Conservation (phyloP, 345 rosid species). For the Geranium brycei region DNA sequence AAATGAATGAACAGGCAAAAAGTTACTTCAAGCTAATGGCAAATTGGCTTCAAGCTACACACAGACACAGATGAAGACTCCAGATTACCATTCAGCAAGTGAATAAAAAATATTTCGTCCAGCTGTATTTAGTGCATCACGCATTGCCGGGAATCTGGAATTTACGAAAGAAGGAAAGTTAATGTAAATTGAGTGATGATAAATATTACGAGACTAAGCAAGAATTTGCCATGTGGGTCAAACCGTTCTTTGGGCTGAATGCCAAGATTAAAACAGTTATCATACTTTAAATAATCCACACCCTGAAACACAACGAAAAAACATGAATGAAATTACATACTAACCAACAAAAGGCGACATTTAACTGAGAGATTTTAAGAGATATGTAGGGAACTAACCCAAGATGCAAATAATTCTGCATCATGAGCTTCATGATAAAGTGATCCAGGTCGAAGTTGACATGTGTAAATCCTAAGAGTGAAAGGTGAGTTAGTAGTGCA, state of each 20-base stretch:
- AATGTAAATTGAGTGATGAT: background rate
- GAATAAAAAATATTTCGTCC: constrained; percentile 70
- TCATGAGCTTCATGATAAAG: constrained; percentile 74
- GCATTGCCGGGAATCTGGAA: constrained; percentile 91
- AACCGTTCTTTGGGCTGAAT: constrained; percentile 63
- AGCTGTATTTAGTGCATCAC: constrained; percentile 67
- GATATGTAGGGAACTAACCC: constrained; percentile 51
- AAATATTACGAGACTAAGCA: constrained; percentile 7
- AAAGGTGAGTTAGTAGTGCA: no score
- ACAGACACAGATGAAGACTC: background rate
- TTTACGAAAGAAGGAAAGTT: constrained; percentile 12
- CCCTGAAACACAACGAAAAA: constrained; percentile 33
- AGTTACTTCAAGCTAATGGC: background rate
- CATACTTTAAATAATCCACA: constrained; percentile 92
- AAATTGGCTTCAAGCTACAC: background rate
- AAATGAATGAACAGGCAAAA: constrained; percentile 5
- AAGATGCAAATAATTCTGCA: constrained; percentile 68
- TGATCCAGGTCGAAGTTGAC: constrained; percentile 97
- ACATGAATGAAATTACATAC: background rate
- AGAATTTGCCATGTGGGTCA: constrained; percentile 8
- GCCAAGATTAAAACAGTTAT: constrained; percentile 89
- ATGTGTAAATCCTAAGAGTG: constrained; percentile 50
- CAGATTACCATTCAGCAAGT: constrained; percentile 77
- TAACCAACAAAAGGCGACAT: background rate
- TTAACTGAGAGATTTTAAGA: background rate